Evolutionary conservation across 2,329 filamentous ascomycete species (phyloP).

Genomic region (Fusarium chaquense): DNA sequence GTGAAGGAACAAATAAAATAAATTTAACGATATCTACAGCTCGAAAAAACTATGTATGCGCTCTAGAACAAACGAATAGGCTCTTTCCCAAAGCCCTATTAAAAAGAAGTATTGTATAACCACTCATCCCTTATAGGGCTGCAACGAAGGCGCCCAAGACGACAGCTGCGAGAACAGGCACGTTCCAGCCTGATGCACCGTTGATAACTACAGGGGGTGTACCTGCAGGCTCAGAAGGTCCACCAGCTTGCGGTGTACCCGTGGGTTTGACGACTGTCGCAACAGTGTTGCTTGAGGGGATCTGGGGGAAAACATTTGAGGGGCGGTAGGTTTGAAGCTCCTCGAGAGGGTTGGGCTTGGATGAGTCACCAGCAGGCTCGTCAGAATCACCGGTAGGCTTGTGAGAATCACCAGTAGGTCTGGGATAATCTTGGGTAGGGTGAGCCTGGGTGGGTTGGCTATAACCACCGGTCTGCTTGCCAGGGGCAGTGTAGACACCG

Average conservation of each 20-base stretch:
- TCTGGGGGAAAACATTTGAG: neutral
- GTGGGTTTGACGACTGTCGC: constrained; percentile 34
- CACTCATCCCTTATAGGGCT: constrained; percentile 19
- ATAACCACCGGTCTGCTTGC: constrained; percentile 2
- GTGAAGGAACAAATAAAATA: constrained; percentile 4
- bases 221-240: constrained; percentile 19
- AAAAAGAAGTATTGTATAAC: constrained; percentile 32
- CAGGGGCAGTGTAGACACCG: neutral
- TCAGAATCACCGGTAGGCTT: constrained; percentile 2
- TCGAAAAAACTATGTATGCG: constrained; percentile 17
- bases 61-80: constrained; percentile 13
- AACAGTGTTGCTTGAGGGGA: constrained; percentile 22
- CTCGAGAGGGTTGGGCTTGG: constrained; percentile 24
- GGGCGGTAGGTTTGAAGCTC: constrained; percentile 18
- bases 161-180: constrained; percentile 24
- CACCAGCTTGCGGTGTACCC: neutral
- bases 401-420: neutral
- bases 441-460: neutral
- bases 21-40: constrained; percentile 24
- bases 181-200: constrained; percentile 29
- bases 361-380: constrained; percentile 10
- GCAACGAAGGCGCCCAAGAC: constrained; percentile 25
- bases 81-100: neutral
- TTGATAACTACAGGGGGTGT: constrained; percentile 20
- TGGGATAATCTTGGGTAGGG: constrained; percentile 8